A percentile compares a stretch with the other conserved stretches of the same genome.
Conservation (phyloP, 2,329 filamentous ascomycete genomes). For the Pseudogymnoascus verrucosus region DNA sequence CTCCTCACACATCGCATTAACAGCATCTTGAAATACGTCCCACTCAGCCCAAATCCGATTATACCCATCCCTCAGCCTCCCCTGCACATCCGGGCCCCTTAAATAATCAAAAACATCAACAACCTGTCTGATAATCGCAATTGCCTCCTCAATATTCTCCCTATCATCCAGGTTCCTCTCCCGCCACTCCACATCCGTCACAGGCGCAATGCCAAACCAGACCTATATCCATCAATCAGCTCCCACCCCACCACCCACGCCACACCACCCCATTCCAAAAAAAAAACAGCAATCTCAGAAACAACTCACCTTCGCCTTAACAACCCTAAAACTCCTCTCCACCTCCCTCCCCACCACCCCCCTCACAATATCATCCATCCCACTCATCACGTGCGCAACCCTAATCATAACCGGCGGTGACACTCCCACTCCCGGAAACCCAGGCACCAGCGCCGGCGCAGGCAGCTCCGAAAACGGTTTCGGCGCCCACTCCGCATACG, state of each 20-base stretch:
- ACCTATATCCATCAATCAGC: constrained; percentile 15
- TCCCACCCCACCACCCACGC: too few species aligned
- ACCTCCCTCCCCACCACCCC: constrained; percentile 7
- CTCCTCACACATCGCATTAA: constrained; percentile 10
- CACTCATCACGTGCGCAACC: constrained; percentile 14
- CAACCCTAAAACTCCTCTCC: constrained; percentile 16
- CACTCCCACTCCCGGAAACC: constrained; percentile 9
- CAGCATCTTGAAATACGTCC: constrained; percentile 20
- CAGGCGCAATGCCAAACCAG: constrained; percentile 18
- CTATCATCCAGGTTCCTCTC: constrained; percentile 17
- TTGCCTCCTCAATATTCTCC: constrained; percentile 21
- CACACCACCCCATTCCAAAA: not conserved
- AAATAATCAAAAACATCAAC: constrained; percentile 19
- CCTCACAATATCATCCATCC: constrained; percentile 13
- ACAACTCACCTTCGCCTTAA: constrained; percentile 15
- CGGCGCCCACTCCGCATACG: constrained; percentile 19
- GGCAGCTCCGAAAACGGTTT: constrained; percentile 17
- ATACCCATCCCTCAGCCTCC: constrained; percentile 14
- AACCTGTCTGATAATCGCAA: constrained; percentile 17
- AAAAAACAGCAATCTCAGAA: not conserved
- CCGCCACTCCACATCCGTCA: constrained; percentile 18
- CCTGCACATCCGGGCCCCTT: constrained; percentile 16
- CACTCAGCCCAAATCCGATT: constrained; percentile 19
- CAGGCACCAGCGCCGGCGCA: not conserved
- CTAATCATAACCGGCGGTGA: constrained; percentile 16